Base-by-base conservation (phyloP, 257 asterid genomes). In the Ligustrum vulgare region DNA sequence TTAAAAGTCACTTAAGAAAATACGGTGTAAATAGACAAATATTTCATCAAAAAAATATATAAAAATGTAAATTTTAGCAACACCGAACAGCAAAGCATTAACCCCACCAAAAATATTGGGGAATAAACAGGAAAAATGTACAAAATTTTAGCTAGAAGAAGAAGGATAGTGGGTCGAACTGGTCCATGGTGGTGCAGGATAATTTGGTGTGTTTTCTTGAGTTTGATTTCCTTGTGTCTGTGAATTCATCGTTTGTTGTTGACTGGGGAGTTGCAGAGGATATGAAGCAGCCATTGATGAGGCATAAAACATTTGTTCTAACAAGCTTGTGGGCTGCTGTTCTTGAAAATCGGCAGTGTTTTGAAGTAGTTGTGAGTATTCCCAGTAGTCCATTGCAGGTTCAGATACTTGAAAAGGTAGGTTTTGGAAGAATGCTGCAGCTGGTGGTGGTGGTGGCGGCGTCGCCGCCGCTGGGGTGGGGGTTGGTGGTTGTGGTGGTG, bases 331-430 rank as follows among this genome's bases (percentile, higher is more conserved):
- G 1, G 84, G 79, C 31, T 73, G 97, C 6, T 56, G 77, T 39
- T 39, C 15, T 9, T 65, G 86, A 68, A 85, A 78, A 8, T 87
- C 90, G 8, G 77, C 86, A 54, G 73, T 32, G 77, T 79, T 78
- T 75, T 84, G 91, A 2, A 93, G 87, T 69, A 93, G 71, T 74
- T 88, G 93, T 2, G 96, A 87, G 82, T 93, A 93, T 1, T 88
- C 86, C 87, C 87, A 85, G 33, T 89, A 91, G 41, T 93, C 97
- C 11, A 90, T 78, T 20, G 80, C 87, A 34, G 82, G 47, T 49
- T 49, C 60, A 49, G 23, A 49, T 49, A 49, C 5, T 49, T 49
- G 60, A 18, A 49, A 1, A 5, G 60, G 60, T 18, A 4, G 60
- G 68, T 43, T 58, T 18, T 78, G 91, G 78, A 83, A 54, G 56